These are phyloP conservation scores for Rhizopogon salebrosus DNA, from an alignment of 768 basidiomycete genomes.

Conservation along the genomic window DNA sequence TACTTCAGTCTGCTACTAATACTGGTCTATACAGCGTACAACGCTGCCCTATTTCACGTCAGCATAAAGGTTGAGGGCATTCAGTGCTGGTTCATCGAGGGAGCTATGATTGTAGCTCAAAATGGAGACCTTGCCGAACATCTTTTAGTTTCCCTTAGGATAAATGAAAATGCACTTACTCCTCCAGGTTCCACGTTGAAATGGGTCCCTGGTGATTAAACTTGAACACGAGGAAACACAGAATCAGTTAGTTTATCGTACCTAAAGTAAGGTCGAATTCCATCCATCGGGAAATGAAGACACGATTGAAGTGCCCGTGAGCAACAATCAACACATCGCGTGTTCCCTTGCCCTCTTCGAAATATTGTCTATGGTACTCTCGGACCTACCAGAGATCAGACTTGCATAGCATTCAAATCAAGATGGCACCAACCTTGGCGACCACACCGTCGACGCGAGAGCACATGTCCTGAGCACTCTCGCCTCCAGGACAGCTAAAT, in stretches of 20 bases:
- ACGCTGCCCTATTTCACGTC: conserved; percentile 23
- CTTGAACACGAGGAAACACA: background rate
- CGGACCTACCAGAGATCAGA: conserved; percentile 44
- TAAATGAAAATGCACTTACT: conserved; percentile 34
- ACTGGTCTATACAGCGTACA: background rate
- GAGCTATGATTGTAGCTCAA: conserved; percentile 81
- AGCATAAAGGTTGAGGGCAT: conserved; percentile 68
- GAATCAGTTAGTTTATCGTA: conserved; percentile 20
- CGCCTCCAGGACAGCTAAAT: conserved; percentile 79
- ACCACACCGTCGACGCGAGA: conserved; percentile 75
- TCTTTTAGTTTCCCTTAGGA: background rate
- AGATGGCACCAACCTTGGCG: conserved; percentile 46
- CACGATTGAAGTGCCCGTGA: conserved; percentile 79
- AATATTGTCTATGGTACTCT: conserved; percentile 65
- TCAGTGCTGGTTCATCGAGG: conserved; percentile 71
- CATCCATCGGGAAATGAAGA: conserved; percentile 81
- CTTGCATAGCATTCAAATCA: background rate
- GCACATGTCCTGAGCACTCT: conserved; percentile 77
- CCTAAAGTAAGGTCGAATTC: conserved; percentile 57
- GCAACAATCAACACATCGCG: conserved; percentile 87
- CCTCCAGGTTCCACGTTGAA: conserved; percentile 86
- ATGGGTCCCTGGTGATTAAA: conserved; percentile 47
- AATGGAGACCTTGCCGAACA: conserved; percentile 56
- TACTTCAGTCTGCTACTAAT: no score
- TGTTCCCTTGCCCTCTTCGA: conserved; percentile 58